phyloP scores from a whole-genome alignment of 305 asterid species.

The Fraxinus ornus region DNA sequence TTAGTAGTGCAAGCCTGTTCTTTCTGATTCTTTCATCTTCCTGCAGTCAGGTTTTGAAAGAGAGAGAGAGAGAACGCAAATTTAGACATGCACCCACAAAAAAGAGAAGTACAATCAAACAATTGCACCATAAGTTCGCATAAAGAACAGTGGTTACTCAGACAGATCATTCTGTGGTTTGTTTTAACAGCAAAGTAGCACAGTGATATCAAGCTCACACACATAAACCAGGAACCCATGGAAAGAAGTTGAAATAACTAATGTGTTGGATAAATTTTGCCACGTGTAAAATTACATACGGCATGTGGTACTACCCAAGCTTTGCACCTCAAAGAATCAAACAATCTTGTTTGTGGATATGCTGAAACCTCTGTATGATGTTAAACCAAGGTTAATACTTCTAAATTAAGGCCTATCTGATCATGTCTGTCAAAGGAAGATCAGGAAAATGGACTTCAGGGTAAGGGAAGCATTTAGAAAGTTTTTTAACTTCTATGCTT shows the following conservation, averaged over 20 bases:
- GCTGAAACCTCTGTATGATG: background rate
- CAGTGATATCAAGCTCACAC: background rate
- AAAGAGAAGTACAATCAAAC: background rate
- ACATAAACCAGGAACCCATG: background rate
- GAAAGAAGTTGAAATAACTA: background rate
- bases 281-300: background rate
- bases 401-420: background rate
- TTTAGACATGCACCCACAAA: background rate
- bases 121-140: background rate
- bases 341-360: background rate
- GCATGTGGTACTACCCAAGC: background rate
- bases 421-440: background rate
- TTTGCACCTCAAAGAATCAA: background rate
- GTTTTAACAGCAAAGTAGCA: background rate
- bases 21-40: slow-evolving; percentile 77
- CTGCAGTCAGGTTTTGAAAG: slow-evolving; percentile 43
- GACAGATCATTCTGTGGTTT: background rate
- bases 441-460: background rate
- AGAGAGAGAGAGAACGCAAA: background rate
- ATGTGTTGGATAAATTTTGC: background rate
- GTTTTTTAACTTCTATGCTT: background rate
- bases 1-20: slow-evolving; percentile 82
- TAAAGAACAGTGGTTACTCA: background rate
- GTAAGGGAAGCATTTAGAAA: background rate
- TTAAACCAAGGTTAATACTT: background rate